These are phyloP conservation scores for Boletus vermiculosoides DNA, from an alignment of 768 basidiomycete species.

Conservation along the genomic window DNA sequence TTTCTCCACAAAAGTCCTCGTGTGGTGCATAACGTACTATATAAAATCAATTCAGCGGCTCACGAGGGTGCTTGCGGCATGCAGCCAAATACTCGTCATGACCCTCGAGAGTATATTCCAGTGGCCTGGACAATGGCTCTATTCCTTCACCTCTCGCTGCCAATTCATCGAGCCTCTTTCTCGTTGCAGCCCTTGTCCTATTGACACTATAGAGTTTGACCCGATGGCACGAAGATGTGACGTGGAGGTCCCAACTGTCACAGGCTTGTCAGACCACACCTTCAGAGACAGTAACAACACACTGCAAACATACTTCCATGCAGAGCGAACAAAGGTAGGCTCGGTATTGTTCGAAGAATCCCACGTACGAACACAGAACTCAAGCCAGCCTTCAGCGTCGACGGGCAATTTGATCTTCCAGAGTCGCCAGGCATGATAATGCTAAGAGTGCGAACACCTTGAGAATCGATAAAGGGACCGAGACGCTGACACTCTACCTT, in stretches of 20 bases:
- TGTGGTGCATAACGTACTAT: background rate
- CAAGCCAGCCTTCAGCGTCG: conserved; percentile 56
- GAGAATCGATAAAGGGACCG: background rate
- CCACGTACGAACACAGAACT: conserved; percentile 55
- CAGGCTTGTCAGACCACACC: background rate
- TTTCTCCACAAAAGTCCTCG: background rate
- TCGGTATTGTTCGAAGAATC: conserved; percentile 59
- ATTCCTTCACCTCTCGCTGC: conserved; percentile 37
- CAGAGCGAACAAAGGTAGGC: conserved; percentile 52
- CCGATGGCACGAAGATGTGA: conserved; percentile 52
- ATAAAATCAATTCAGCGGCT: background rate
- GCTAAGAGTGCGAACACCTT: conserved; percentile 27
- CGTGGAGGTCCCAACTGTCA: conserved; percentile 50
- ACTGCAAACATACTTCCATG: conserved; percentile 46
- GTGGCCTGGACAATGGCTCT: conserved; percentile 8
- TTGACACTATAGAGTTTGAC: conserved; percentile 58
- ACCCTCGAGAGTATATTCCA: conserved; percentile 11
- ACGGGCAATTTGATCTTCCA: conserved; percentile 53
- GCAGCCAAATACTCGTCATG: conserved; percentile 6
- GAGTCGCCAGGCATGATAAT: conserved; percentile 54
- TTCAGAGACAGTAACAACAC: background rate
- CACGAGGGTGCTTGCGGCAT: background rate
- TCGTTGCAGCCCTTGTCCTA: conserved; percentile 40
- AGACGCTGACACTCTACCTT: conserved; percentile 1
- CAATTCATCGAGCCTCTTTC: conserved; percentile 41